Conservation (phyloP, 2,329 filamentous ascomycete genomes). For the Orbilia oligospora region DNA sequence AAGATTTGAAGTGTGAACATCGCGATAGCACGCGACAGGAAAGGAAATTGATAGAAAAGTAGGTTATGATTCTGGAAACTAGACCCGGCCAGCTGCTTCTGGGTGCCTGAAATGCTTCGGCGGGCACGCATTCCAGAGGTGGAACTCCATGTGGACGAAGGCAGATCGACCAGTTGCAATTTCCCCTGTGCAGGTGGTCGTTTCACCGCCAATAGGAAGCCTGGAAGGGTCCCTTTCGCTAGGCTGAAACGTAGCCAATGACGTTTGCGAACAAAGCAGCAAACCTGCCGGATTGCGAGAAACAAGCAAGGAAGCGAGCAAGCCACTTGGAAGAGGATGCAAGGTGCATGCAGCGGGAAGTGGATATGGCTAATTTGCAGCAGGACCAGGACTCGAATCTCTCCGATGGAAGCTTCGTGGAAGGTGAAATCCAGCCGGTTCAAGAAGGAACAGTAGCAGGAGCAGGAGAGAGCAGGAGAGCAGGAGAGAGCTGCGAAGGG, state of each 20-base stretch:
- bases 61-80: conserved; percentile 47
- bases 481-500: conserved; percentile 1
- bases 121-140: conserved; percentile 52
- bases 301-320: conserved; percentile 47
- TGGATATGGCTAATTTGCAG: conserved; percentile 42
- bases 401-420: conserved; percentile 31
- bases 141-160: conserved; percentile 51
- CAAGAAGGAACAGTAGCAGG: conserved; percentile 8
- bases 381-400: conserved; percentile 20
- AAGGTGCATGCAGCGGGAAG: conserved; percentile 48
- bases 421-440: conserved; percentile 4
- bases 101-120: conserved; percentile 54
- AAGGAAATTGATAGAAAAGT: conserved; percentile 33
- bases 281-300: conserved; percentile 56
- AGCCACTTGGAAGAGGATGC: conserved; percentile 43
- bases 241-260: conserved; percentile 58
- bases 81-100: conserved; percentile 50
- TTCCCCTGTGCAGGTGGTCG: conserved; percentile 46
- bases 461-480: conserved; percentile 5
- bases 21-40: conserved; percentile 45
- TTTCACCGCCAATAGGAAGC: conserved; percentile 28
- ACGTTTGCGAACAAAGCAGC: conserved; percentile 21
- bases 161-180: conserved; percentile 52
- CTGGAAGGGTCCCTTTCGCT: conserved; percentile 33
- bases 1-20: conserved; percentile 15